Base-by-base conservation (phyloP, 2,329 filamentous ascomycete species). In the Pseudopyrenochaeta lycopersici region DNA sequence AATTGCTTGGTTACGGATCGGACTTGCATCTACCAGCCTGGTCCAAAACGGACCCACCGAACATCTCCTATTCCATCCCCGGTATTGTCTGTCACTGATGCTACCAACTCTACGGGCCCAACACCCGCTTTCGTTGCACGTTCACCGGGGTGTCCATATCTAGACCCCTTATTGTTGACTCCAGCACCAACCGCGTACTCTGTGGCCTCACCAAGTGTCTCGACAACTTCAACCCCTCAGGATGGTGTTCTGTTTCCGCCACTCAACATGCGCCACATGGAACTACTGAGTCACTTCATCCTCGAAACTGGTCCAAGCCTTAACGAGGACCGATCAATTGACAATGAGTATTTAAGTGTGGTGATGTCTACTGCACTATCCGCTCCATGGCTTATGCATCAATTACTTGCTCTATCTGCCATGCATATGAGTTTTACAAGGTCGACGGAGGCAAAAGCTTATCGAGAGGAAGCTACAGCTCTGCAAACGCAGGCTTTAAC, bases 241-340 rank as follows among this genome's bases (percentile, higher is more conserved):
- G 17, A 47, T 41, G 41, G 14, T 31, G 17, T 39, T 36, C 11
- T 30, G 30, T 15, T 53, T 43, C 32, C 31, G 23, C 23, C 23
- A 9, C 23, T 64, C 21, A 66, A 62, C 35, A 38, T 64, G 23
- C 56, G 56, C n/a, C 64, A 67, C 32, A 54, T 67, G 58, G 56
- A 66, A 46, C 30, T 65, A 29, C 32, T 65, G 33, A 59, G 35
- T 35, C 51, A 64, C 17, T 67, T 67, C 38, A 54, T 66, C 38
- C 46, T 60, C 32, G 52, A 66, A 29, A 54, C 55, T 3, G 33
- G 23, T 2, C 43, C 55, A 38, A 58, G 55, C 31, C 39, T 63
- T 10, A 45, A 43, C 11, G 44, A 42, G 3, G 17, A 29, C 7
- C 21, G n/a, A n/a, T 38, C 17, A 3, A 17, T 49, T 9, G 44